Conservation (phyloP, 768 basidiomycete genomes). For the Tylopilus sp. region DNA sequence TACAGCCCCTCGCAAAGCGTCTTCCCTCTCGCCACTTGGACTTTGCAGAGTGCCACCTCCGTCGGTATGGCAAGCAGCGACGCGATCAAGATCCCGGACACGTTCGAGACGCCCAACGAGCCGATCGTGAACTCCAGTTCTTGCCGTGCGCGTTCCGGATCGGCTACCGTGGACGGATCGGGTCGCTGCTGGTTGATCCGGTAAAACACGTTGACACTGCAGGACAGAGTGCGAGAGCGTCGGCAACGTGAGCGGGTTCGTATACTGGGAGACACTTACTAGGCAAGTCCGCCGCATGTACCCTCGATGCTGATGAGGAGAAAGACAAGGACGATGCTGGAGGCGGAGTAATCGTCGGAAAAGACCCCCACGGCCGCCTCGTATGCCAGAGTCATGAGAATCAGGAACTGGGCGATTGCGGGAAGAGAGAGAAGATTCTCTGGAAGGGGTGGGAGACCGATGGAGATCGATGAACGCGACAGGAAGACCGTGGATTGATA, state of each 20-base stretch:
- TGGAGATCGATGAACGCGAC: slow-evolving; percentile 85
- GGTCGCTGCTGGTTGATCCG: slow-evolving; percentile 72
- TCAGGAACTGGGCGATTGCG: slow-evolving; percentile 62
- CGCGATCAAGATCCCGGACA: slow-evolving; percentile 58
- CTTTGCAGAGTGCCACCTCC: slow-evolving; percentile 72
- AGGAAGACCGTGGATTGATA: slow-evolving; percentile 92
- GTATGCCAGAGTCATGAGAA: slow-evolving; percentile 58
- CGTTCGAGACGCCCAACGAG: slow-evolving; percentile 83
- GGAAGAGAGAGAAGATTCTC: slow-evolving; percentile 66
- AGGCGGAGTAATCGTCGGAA: slow-evolving; percentile 37
- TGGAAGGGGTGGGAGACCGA: slow-evolving; percentile 81
- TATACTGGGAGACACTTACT: slow-evolving; percentile 46
- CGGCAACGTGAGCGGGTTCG: background rate
- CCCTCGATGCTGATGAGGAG: slow-evolving; percentile 83
- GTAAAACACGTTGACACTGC: slow-evolving; percentile 86
- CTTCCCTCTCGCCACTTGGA: slow-evolving; percentile 70
- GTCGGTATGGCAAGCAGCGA: slow-evolving; percentile 40
- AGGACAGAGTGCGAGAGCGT: background rate
- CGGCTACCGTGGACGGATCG: slow-evolving; percentile 42
- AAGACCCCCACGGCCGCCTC: slow-evolving; percentile 74
- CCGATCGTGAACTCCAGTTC: slow-evolving; percentile 90
- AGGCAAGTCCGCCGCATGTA: slow-evolving; percentile 88
- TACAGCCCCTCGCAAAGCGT: slow-evolving; percentile 63
- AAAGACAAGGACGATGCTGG: slow-evolving; percentile 65
- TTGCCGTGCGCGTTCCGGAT: slow-evolving; percentile 61